Evolutionary conservation across 768 basidiomycete genomes (phyloP).

Genomic region (Pleurotus tuoliensis): DNA sequence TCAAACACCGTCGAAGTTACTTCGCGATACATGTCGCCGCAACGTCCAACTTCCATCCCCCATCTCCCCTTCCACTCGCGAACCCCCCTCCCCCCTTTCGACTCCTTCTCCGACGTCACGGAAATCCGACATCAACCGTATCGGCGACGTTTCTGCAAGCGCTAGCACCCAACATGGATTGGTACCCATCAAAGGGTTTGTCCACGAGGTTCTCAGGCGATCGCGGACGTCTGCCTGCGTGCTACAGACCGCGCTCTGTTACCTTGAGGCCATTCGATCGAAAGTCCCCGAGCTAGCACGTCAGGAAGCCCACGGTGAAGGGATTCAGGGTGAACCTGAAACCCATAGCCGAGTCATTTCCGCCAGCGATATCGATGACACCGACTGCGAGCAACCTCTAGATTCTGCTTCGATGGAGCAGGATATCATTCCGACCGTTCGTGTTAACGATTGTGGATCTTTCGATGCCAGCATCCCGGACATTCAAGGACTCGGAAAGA

Average conservation of each 20-base stretch:
- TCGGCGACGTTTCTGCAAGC: conserved; percentile 9
- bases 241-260: conserved; percentile 84
- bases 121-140: background rate
- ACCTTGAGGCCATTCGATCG: conserved; percentile 76
- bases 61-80: conserved; percentile 40
- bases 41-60: conserved; percentile 51
- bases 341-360: conserved; percentile 36
- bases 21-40: conserved; percentile 11
- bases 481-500: conserved; percentile 12
- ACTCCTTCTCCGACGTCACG: conserved; percentile 22
- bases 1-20: conserved; percentile 1
- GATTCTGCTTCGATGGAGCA: background rate
- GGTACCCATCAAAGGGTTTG: conserved; percentile 70
- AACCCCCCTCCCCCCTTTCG: conserved; percentile 27
- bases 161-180: conserved; percentile 31
- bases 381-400: background rate
- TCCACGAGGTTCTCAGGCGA: conserved; percentile 84
- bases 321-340: conserved; percentile 35
- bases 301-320: conserved; percentile 44
- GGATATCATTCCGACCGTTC: conserved; percentile 39
- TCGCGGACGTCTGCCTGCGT: conserved; percentile 82
- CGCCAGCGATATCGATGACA: background rate
- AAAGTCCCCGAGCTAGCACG: conserved; percentile 62
- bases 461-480: conserved; percentile 17
- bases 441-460: conserved; percentile 27